These are phyloP conservation scores for Galeopsis tetrahit DNA, from an alignment of 257 asterid species.

Conservation along the genomic window DNA sequence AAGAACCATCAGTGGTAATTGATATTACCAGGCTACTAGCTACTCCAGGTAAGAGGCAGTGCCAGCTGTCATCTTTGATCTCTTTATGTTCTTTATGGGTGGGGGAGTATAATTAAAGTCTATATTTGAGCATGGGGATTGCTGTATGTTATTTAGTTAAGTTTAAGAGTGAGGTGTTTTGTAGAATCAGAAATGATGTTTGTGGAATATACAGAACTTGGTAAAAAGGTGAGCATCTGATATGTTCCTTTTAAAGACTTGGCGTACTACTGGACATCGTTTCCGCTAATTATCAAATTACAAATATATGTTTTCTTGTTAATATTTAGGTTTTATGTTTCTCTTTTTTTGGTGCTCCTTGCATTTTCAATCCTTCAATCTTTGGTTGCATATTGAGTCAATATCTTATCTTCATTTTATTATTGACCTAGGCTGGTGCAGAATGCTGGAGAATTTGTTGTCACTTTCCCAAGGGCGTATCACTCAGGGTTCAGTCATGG, in stretches of 20 bases:
- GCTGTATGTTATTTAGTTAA: not conserved
- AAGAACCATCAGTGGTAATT: not conserved
- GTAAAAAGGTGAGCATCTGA: conserved; percentile 5
- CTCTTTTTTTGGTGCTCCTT: conserved; percentile 8
- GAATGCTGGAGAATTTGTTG: conserved; percentile 98
- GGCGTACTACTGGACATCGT: not conserved
- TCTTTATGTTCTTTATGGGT: conserved; percentile 4
- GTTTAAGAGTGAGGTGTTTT: not conserved
- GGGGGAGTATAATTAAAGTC: conserved; percentile 1
- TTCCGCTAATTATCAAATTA: not conserved
- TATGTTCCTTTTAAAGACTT: conserved; percentile 15
- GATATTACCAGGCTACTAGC: not conserved
- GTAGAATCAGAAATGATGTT: not conserved
- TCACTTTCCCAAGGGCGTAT: conserved; percentile 98
- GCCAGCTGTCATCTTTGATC: not conserved
- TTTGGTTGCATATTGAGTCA: conserved; percentile 29
- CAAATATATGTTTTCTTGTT: not conserved
- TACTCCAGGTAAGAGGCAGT: not conserved
- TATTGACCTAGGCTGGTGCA: conserved; percentile 81
- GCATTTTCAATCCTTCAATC: conserved; percentile 19
- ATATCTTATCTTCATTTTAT: conserved; percentile 26
- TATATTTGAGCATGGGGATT: conserved; percentile 4
- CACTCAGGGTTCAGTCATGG: conserved; percentile 99
- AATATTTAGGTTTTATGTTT: not conserved
- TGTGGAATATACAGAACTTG: conserved; percentile 1